These are phyloP conservation scores for Mortierella polycephala DNA, from an alignment of 371 early-diverging fungal genomes.

Conservation along the genomic window DNA sequence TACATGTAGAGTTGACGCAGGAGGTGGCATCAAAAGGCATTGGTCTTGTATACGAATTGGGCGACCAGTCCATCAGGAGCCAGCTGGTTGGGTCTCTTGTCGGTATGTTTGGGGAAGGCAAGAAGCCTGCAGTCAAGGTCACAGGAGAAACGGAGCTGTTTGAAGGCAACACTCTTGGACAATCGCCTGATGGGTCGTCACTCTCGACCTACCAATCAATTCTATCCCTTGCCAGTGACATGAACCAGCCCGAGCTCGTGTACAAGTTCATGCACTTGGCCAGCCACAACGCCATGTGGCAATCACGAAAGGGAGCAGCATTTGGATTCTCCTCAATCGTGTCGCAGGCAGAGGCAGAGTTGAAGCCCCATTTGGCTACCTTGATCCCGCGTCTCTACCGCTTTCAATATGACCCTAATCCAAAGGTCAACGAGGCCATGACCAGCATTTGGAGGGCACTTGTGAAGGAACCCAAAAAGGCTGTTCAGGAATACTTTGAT, in stretches of 20 bases:
- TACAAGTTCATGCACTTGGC: slow-evolving; percentile 96
- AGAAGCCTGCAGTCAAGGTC: slow-evolving; percentile 73
- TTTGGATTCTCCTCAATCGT: slow-evolving; percentile 89
- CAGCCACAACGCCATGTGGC: slow-evolving; percentile 90
- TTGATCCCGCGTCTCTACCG: slow-evolving; percentile 88
- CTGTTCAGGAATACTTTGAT: slow-evolving; percentile 83
- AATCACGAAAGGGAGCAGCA: slow-evolving; percentile 89
- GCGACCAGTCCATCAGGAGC: slow-evolving; percentile 76
- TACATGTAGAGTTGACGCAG: slow-evolving; percentile 71
- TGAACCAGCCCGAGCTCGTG: slow-evolving; percentile 94
- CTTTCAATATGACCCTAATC: slow-evolving; percentile 89
- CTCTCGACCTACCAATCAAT: slow-evolving; percentile 89
- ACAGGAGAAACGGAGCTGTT: slow-evolving; percentile 84
- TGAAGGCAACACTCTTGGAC: slow-evolving; percentile 75
- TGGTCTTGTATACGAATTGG: slow-evolving; percentile 88
- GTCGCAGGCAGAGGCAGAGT: slow-evolving; percentile 79
- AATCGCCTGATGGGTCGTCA: slow-evolving; percentile 83
- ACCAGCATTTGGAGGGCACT: slow-evolving; percentile 89
- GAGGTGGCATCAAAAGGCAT: slow-evolving; percentile 91
- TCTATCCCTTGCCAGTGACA: slow-evolving; percentile 88
- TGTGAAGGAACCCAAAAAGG: slow-evolving; percentile 79
- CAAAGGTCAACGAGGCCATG: slow-evolving; percentile 88
- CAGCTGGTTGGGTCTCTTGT: slow-evolving; percentile 71
- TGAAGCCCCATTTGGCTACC: slow-evolving; percentile 79
- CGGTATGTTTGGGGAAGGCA: slow-evolving; percentile 70